A percentile compares a stretch with the other conserved stretches of the same genome.
These are phyloP conservation scores for Telopea speciosissima DNA, from an alignment of 177 flowering plant species.

Conservation along the genomic window DNA sequence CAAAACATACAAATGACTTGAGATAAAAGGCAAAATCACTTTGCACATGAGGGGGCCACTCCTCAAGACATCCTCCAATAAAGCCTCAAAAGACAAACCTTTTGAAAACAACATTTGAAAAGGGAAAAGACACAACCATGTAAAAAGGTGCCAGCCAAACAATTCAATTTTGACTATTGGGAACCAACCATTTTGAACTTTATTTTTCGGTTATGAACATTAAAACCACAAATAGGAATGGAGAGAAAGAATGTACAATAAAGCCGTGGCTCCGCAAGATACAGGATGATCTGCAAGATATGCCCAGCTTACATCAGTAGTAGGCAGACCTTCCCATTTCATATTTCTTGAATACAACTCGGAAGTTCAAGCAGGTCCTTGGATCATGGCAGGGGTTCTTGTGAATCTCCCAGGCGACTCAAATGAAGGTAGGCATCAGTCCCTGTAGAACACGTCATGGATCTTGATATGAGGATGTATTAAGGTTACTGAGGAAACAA, in stretches of 20 bases:
- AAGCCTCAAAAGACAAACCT: too few relatives aligned
- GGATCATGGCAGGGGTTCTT: conserved; percentile 51
- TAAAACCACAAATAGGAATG: too few relatives aligned
- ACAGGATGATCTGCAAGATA: conserved; percentile 1
- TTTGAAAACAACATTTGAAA: too few relatives aligned
- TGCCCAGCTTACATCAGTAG: background rate
- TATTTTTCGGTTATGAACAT: too few relatives aligned
- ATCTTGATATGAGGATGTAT: background rate
- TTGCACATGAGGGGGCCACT: too few relatives aligned
- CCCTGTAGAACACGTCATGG: conserved; percentile 28
- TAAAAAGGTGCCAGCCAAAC: too few relatives aligned
- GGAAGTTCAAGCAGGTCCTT: background rate
- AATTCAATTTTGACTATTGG: too few relatives aligned
- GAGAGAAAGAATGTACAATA: conserved; percentile 3
- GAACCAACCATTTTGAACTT: too few relatives aligned
- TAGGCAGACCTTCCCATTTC: background rate
- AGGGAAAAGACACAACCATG: too few relatives aligned
- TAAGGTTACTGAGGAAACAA: background rate
- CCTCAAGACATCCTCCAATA: too few relatives aligned
- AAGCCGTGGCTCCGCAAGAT: background rate
- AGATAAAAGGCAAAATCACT: too few relatives aligned
- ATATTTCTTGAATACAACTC: background rate
- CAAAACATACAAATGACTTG: too few relatives aligned
- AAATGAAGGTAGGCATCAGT: conserved; percentile 74
- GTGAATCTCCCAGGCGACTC: conserved; percentile 66